Base-by-base conservation (phyloP, 805 yeast species). In the Candida montana region DNA sequence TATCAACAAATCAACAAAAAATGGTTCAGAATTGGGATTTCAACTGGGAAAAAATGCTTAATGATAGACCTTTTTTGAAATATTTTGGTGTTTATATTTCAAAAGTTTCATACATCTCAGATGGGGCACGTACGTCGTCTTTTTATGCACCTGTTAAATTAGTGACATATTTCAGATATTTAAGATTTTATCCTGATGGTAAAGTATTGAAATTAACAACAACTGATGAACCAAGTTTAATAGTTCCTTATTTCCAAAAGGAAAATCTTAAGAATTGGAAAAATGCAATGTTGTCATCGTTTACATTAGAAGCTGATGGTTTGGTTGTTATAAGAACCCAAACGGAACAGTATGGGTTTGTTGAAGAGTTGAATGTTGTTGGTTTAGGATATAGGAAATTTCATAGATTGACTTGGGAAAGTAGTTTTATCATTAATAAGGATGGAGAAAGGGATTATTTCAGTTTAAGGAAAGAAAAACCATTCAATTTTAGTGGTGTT, bases 161-260 rank as follows among this genome's bases (percentile, higher is more conserved):
- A 58, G 84, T 91, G 31, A 86, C 96, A 0, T 91, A 91, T 57
- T 91, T 87, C 58, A 67, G 99, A 48, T 93, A 89, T 59, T 62
- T 82, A 28, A 69, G 97, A 47, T 89, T 91, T 55, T 84, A 72
- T 57, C 81, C 81, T 0, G 83, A 84, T 54, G 97, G 98, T 0
- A 65, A 74, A 1, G 83, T 87, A 45, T 63, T 85, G 33, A 77
- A 83, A 55, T 70, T 85, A 23, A 70, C 87, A 21, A 76, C 95
- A 0, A 74, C 83, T 3, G 69, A 77, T 41, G 91, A 85, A 52
- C 98, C 98, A 0, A 58, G 61, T 2, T 59, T 64, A 33, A 80
- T 89, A 2, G 81, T 90, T 2, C 82, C 82, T 3, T 65, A 64
- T 39, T 69, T 84, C 39, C 55, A 57, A 51, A 63, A 39, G 45